Percentiles rank a stretch among this genome's conserved stretches.
Evolutionary conservation across 306 rosid species (phyloP).

Genomic region (Gillenia trifoliata): DNA sequence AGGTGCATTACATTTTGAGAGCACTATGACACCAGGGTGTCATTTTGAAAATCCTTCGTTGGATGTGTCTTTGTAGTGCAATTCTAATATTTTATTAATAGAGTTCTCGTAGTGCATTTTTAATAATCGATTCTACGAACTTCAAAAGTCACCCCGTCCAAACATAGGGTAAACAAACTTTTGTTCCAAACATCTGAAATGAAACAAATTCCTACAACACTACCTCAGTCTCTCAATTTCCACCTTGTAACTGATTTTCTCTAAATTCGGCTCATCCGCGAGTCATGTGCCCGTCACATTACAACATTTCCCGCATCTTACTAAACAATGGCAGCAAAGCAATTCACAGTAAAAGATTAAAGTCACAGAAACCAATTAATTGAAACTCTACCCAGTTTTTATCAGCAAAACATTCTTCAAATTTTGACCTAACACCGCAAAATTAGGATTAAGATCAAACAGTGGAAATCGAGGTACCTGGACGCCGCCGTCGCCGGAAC

Average conservation of each 20-base stretch:
- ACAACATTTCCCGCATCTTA: neutral
- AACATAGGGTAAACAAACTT: neutral
- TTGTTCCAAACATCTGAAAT: neutral
- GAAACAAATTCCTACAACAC: neutral
- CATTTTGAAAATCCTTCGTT: no score
- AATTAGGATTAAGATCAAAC: neutral
- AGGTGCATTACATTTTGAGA: neutral
- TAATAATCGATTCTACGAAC: no score
- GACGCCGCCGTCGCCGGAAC: slow-evolving; percentile 70
- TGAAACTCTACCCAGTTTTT: neutral
- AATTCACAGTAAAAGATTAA: neutral
- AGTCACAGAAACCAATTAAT: neutral
- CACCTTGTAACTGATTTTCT: neutral
- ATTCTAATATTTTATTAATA: no score
- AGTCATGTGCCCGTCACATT: neutral
- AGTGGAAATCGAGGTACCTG: slow-evolving; percentile 41
- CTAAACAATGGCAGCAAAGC: neutral
- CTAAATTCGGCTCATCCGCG: neutral
- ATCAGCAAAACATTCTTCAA: neutral
- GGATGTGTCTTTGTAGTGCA: no score
- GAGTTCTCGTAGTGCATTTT: neutral
- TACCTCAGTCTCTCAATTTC: neutral
- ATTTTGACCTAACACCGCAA: neutral
- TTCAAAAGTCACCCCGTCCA: neutral
- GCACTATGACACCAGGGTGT: neutral